phyloP scores from a whole-genome alignment of 805 yeast genomes.

The Pichia membranifaciens region DNA sequence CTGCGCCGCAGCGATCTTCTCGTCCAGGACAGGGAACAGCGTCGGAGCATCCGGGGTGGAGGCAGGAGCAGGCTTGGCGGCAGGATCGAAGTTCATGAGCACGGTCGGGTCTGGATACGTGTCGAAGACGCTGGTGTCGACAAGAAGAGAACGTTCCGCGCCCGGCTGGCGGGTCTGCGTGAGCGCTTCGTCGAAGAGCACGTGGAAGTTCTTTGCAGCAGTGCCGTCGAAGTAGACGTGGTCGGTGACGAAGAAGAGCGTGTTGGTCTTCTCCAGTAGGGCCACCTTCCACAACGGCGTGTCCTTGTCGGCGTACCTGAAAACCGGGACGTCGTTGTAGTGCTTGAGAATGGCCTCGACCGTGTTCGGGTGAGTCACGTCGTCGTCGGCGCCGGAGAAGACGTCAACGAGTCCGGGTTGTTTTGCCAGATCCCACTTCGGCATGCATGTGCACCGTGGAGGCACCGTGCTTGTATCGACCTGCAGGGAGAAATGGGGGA shows the following conservation, averaged over 20 bases:
- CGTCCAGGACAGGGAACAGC: background rate
- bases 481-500: constrained; percentile 12
- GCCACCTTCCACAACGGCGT: constrained; percentile 12
- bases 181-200: background rate
- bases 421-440: background rate
- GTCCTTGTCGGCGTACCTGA: background rate
- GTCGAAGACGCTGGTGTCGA: background rate
- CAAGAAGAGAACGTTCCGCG: background rate
- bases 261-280: constrained; percentile 1
- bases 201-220: constrained; percentile 12
- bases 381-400: background rate
- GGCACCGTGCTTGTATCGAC: background rate
- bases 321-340: constrained; percentile 4
- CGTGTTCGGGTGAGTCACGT: no score
- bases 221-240: constrained; percentile 15
- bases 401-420: background rate
- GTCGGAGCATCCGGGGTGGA: background rate
- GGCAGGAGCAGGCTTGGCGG: background rate
- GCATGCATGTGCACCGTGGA: background rate
- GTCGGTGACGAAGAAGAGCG: constrained; percentile 10
- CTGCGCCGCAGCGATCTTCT: background rate
- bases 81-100: background rate
- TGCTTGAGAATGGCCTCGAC: background rate
- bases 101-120: constrained; percentile 9
- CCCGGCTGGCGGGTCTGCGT: background rate